These are phyloP conservation scores for Clarireedia paspali DNA, from an alignment of 2,329 filamentous ascomycete species.

Conservation along the genomic window DNA sequence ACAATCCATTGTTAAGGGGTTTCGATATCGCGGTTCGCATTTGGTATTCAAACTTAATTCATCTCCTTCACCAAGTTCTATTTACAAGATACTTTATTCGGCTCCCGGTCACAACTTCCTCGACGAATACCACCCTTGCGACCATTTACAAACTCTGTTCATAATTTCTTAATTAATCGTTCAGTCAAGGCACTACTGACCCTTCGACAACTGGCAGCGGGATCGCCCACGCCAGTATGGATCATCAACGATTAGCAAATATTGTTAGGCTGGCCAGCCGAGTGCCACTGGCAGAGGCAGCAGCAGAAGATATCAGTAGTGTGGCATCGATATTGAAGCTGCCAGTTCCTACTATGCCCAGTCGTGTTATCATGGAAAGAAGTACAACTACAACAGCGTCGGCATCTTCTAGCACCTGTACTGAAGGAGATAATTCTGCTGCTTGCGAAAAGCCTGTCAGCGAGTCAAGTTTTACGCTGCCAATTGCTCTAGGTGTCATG, in stretches of 20 bases:
- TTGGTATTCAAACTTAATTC: neutral
- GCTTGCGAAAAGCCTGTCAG: slow-evolving; percentile 54
- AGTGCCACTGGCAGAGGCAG: slow-evolving; percentile 13
- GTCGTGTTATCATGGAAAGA: slow-evolving; percentile 19
- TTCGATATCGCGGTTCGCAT: neutral
- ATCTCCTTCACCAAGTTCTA: neutral
- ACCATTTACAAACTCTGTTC: neutral
- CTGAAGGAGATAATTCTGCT: slow-evolving; percentile 26
- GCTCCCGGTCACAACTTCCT: slow-evolving; percentile 15
- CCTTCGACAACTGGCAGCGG: slow-evolving; percentile 7
- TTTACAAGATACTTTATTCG: neutral
- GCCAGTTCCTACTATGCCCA: slow-evolving; percentile 12
- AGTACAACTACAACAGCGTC: slow-evolving; percentile 17
- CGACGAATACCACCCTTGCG: neutral
- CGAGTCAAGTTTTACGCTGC: slow-evolving; percentile 48
- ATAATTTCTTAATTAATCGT: slow-evolving; percentile 1
- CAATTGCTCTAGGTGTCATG: slow-evolving; percentile 63
- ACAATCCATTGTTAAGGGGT: neutral
- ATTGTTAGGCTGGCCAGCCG: slow-evolving; percentile 24
- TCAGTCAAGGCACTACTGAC: neutral
- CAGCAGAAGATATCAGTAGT: slow-evolving; percentile 14
- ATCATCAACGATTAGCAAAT: slow-evolving; percentile 17
- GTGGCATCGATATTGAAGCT: slow-evolving; percentile 22
- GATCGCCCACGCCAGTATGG: slow-evolving; percentile 15
- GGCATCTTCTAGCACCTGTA: slow-evolving; percentile 26